Base-by-base conservation (phyloP, 1,284 basidiomycete species). In the Boletellus dicymbophilus region DNA sequence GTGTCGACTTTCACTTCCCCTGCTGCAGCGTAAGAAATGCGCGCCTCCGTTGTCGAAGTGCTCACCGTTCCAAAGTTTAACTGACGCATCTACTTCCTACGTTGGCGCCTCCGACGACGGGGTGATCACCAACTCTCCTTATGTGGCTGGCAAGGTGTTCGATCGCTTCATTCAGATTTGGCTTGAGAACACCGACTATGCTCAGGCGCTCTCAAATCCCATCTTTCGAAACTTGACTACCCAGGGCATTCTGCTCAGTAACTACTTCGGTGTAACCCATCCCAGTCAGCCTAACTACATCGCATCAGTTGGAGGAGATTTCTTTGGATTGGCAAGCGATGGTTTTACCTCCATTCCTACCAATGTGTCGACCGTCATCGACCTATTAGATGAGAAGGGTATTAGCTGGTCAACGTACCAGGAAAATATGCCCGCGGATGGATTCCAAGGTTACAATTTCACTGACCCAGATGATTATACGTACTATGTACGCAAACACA, bases 201-300 rank as follows among this genome's bases (percentile, higher is more conserved):
- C 39, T 2, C 47, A 46, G 43, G 68, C 73, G 3, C 53, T 55
- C 0, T 60, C 68, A 13, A 65, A 69, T 25, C n/a, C 74, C 3
- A 65, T 67, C 16, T 85, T 89, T 67, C 68, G 72, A 49, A 65
- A 68, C 46, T 67, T 88, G 38, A 74, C 77, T 16, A 57, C 71
- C 44, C 69, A 82, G 58, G 84, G 83, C 13, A 69, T 88, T 50
- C 57, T 75, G 3, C 70, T 88, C 28, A 69, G 63, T 38, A 69
- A 73, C 41, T 85, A 76, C 65, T 80, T 81, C 54, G 80, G 69
- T 1, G 58, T 85, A 23, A 86, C 85, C 8, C 84, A 87, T 57
- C 82, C 84, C 12, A 84, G 81, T 1, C 72, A 86, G 62, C 85
- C 85, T 22, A 85, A 87, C 61, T 87, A 84, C 52, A 52, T 79